phyloP scores from a whole-genome alignment of 164 flowering plant species.

The Vitis riparia region DNA sequence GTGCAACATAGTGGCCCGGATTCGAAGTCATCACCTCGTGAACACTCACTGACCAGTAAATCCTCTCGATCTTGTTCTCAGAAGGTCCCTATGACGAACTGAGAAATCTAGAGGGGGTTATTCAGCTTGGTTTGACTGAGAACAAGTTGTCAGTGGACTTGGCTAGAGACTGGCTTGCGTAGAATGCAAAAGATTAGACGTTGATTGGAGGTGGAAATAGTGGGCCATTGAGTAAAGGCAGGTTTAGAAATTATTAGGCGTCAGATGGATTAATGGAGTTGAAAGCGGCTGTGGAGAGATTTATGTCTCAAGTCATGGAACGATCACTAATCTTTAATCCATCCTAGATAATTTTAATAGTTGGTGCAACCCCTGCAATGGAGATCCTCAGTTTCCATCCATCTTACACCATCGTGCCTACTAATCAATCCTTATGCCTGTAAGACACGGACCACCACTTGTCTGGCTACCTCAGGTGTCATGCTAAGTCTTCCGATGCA shows the following conservation, averaged over 20 bases:
- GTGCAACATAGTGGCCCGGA: slow-evolving; percentile 53
- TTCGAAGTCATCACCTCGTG: slow-evolving; percentile 39
- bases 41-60: slow-evolving; percentile 37
- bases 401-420: too few species aligned
- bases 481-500: slow-evolving; percentile 86
- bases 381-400: slow-evolving; percentile 88
- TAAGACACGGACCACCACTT: slow-evolving; percentile 18
- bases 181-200: slow-evolving; percentile 46
- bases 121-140: slow-evolving; percentile 81
- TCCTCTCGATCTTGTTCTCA: slow-evolving; percentile 23
- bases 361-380: slow-evolving; percentile 84
- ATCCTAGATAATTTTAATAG: slow-evolving; percentile 70
- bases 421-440: too few species aligned
- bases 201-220: slow-evolving; percentile 26
- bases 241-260: slow-evolving; percentile 76
- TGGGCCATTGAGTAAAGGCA: slow-evolving; percentile 50
- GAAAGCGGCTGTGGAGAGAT: slow-evolving; percentile 87
- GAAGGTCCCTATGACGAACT: slow-evolving; percentile 63
- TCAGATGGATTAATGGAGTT: slow-evolving; percentile 76
- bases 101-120: slow-evolving; percentile 70
- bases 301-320: slow-evolving; percentile 69
- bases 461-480: slow-evolving; percentile 34
- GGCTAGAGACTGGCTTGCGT: slow-evolving; percentile 64
- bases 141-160: slow-evolving; percentile 88
- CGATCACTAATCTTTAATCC: slow-evolving; percentile 56